Evolutionary conservation across 148 eudicot genomes (phyloP).

Genomic region (Cornus florida): DNA sequence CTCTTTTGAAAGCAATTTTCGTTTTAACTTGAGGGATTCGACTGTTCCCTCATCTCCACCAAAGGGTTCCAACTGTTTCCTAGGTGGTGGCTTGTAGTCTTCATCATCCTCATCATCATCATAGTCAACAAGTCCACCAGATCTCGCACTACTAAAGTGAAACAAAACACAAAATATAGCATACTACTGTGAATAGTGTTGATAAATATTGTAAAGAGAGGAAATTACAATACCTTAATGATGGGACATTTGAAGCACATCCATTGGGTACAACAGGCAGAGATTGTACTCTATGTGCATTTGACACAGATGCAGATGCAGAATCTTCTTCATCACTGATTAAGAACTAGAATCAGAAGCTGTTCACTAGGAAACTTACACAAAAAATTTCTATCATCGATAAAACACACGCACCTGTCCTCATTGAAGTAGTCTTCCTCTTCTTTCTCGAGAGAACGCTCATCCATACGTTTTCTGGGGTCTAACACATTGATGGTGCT

Average conservation of each 20-base stretch:
- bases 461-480: slow-evolving; percentile 77
- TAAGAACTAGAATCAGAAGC: slow-evolving; percentile 8
- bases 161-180: background rate
- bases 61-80: slow-evolving; percentile 48
- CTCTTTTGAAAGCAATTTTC: slow-evolving; percentile 54
- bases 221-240: slow-evolving; percentile 54
- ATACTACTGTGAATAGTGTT: no score
- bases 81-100: slow-evolving; percentile 88
- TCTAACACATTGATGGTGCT: slow-evolving; percentile 42
- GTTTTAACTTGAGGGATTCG: slow-evolving; percentile 48
- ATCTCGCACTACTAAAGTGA: slow-evolving; percentile 39
- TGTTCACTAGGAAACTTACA: background rate
- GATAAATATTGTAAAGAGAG: background rate
- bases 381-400: background rate
- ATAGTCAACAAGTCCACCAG: slow-evolving; percentile 88
- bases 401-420: slow-evolving; percentile 52
- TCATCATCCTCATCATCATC: slow-evolving; percentile 97
- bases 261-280: slow-evolving; percentile 60
- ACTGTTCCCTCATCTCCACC: slow-evolving; percentile 65
- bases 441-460: slow-evolving; percentile 92
- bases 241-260: slow-evolving; percentile 36
- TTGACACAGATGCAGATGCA: slow-evolving; percentile 46
- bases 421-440: slow-evolving; percentile 98
- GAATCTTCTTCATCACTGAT: slow-evolving; percentile 96
- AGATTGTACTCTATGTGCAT: slow-evolving; percentile 34